Evolutionary conservation across 1,284 basidiomycete genomes (phyloP).

Genomic region (Schizophyllum amplum): DNA sequence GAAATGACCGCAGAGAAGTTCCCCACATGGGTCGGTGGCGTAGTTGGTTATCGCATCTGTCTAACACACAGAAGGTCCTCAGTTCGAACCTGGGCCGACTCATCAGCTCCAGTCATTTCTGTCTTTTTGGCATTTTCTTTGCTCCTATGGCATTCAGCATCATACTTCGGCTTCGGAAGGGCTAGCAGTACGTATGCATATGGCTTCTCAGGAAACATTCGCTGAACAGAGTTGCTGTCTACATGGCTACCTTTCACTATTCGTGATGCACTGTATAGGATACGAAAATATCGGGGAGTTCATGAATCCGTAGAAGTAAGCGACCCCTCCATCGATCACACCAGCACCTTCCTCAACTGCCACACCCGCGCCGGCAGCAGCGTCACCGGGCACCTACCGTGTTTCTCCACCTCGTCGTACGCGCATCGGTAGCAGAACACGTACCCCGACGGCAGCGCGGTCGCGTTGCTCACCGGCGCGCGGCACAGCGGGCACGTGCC

Average conservation of each 20-base stretch:
- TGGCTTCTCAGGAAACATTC: no score
- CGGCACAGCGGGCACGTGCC: conserved; percentile 83
- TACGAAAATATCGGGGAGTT: no score
- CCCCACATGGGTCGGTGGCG: conserved; percentile 26
- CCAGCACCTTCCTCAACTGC: conserved; percentile 83
- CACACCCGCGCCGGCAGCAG: conserved; percentile 65
- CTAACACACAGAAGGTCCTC: conserved; percentile 47
- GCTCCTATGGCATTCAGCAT: no score
- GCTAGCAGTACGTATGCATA: no score
- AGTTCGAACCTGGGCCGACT: conserved; percentile 20
- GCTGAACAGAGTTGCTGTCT: no score
- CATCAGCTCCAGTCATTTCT: neutral
- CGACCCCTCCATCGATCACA: conserved; percentile 41
- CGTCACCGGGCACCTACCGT: conserved; percentile 84
- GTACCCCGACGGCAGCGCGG: conserved; percentile 87
- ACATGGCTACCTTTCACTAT: no score
- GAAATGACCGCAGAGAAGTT: neutral
- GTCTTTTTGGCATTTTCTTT: neutral
- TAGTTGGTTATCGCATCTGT: conserved; percentile 60
- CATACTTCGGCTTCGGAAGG: no score
- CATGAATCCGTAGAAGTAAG: no score
- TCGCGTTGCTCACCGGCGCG: conserved; percentile 76
- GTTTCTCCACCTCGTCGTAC: conserved; percentile 75
- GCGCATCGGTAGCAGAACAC: conserved; percentile 95
- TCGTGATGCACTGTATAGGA: no score